A percentile compares a stretch with the other conserved stretches of the same genome.
phyloP scores from a whole-genome alignment of 2,329 filamentous ascomycete species.

The Amesomyces nigricolor region DNA sequence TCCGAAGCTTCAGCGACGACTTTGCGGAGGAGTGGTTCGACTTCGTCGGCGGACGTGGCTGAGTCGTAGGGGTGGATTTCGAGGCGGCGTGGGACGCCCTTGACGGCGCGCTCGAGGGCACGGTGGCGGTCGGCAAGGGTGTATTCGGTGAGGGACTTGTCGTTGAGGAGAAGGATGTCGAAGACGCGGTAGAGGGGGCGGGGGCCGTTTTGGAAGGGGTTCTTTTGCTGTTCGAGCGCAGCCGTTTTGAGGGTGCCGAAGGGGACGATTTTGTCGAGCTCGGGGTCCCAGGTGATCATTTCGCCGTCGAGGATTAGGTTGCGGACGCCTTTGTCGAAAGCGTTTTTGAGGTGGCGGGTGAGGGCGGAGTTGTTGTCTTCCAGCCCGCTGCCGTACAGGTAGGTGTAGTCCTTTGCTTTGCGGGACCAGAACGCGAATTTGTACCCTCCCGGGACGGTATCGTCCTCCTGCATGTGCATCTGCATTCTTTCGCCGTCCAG shows the following conservation, averaged over 20 bases:
- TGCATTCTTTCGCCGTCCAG: conserved; percentile 96
- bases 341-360: conserved; percentile 70
- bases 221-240: conserved; percentile 71
- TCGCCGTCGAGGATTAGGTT: conserved; percentile 93
- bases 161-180: conserved; percentile 86
- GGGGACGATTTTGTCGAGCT: conserved; percentile 73
- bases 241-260: conserved; percentile 94
- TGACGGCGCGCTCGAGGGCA: conserved; percentile 67
- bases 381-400: conserved; percentile 78
- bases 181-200: conserved; percentile 82
- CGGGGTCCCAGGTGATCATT: conserved; percentile 97
- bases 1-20: conserved; percentile 85
- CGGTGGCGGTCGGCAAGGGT: conserved; percentile 73
- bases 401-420: conserved; percentile 94
- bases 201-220: conserved; percentile 59
- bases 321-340: conserved; percentile 70
- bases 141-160: conserved; percentile 70
- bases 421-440: conserved; percentile 88
- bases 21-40: conserved; percentile 73
- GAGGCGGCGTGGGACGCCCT: conserved; percentile 65
- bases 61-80: conserved; percentile 72
- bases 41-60: conserved; percentile 61
- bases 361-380: conserved; percentile 69
- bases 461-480: conserved; percentile 79
- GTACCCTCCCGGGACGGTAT: conserved; percentile 59